Conservation (phyloP, 495 filamentous ascomycete species). For the Penicillium paradoxum region DNA sequence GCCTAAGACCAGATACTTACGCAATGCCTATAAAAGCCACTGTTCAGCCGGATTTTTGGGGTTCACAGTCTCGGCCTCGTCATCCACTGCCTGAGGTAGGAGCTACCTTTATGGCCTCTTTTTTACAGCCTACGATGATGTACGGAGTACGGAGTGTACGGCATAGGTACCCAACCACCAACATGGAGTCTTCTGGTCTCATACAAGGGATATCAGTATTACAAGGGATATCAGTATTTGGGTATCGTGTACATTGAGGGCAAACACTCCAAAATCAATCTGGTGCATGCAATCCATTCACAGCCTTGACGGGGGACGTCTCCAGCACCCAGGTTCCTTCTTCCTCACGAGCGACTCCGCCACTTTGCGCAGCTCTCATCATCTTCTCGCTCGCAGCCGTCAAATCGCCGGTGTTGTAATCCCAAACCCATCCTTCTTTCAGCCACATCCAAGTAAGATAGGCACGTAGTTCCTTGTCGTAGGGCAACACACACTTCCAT, state of each 20-base stretch:
- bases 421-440: slow-evolving; percentile 78
- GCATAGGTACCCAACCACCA: too few species aligned
- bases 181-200: too few species aligned
- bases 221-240: neutral
- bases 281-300: slow-evolving; percentile 25
- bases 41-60: too few species aligned
- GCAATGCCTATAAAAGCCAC: neutral
- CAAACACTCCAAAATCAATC: slow-evolving; percentile 5
- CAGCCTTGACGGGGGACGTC: slow-evolving; percentile 32
- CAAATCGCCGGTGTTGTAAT: slow-evolving; percentile 63
- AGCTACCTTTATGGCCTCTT: neutral
- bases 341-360: slow-evolving; percentile 60
- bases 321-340: slow-evolving; percentile 44
- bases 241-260: neutral
- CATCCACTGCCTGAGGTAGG: neutral
- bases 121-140: too few species aligned
- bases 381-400: slow-evolving; percentile 50
- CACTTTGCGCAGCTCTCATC: slow-evolving; percentile 53
- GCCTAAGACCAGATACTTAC: slow-evolving; percentile 6
- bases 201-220: too few species aligned
- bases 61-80: neutral
- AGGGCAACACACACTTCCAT: slow-evolving; percentile 81
- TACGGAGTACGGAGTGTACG: too few species aligned
- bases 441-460: slow-evolving; percentile 91
- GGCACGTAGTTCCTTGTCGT: slow-evolving; percentile 84